phyloP scores from a whole-genome alignment of 176 grass and related monocot species.

The Aegilops bicornis region DNA sequence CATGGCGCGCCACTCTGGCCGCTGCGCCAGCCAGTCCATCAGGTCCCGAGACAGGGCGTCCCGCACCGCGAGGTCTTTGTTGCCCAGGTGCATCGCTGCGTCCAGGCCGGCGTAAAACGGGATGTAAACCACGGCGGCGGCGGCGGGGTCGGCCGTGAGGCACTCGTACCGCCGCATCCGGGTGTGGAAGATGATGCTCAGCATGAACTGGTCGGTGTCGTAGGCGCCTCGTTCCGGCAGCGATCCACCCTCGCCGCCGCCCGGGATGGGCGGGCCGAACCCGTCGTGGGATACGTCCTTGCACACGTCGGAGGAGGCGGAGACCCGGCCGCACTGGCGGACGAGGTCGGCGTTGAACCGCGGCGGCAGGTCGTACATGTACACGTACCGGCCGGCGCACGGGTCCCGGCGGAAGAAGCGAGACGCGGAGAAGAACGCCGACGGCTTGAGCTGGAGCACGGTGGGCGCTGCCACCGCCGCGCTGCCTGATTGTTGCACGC shows the following conservation, averaged over 20 bases:
- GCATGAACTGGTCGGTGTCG: conserved; percentile 72
- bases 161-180: conserved; percentile 64
- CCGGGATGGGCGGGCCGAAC: conserved; percentile 25
- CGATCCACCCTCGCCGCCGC: neutral
- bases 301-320: conserved; percentile 37
- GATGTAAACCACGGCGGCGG: conserved; percentile 62
- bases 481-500: neutral
- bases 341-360: conserved; percentile 55
- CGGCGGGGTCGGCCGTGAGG: conserved; percentile 47
- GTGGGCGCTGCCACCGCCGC: neutral
- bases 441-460: neutral
- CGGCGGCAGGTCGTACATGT: conserved; percentile 57
- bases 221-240: conserved; percentile 40
- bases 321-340: conserved; percentile 24
- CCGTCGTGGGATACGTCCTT: conserved; percentile 42
- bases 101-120: conserved; percentile 82
- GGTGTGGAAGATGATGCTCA: conserved; percentile 66
- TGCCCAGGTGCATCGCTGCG: conserved; percentile 16
- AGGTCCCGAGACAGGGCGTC: conserved; percentile 50
- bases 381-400: conserved; percentile 44
- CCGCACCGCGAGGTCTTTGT: conserved; percentile 20
- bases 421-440: neutral
- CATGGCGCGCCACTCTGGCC: conserved; percentile 46
- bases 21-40: conserved; percentile 33
- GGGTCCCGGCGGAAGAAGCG: neutral